Base-by-base conservation (phyloP, 192 early-diverging fungal genomes). In the Radiomyces spectabilis region DNA sequence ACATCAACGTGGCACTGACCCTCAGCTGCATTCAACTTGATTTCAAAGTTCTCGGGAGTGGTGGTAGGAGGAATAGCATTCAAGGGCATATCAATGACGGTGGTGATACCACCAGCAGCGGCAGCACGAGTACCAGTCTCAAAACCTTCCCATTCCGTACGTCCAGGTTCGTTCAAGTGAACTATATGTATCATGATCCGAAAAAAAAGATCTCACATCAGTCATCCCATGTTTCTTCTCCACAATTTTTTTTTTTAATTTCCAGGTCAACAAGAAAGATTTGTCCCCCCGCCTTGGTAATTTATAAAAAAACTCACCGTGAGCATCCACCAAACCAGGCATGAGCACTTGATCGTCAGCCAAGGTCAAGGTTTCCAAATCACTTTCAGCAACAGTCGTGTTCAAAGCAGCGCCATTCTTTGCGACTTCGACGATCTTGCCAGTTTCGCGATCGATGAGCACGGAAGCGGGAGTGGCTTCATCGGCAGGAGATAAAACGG, bases 41-140 rank as follows among this genome's bases (percentile, higher is more conserved):
- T 56, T 24, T 78, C 29, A 41, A 86, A 79, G 40, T 86, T 83
- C 19, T 65, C 73, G 15, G 80, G 80, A 1, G 82, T 88, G 38
- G 85, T 86, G 19, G 88, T 91, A 37, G 86, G 85, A n/a, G 88
- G 88, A 53, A 91, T 91, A 44, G 85, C 84, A 77, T 91, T 91
- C 54, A 91, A 76, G 16, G 88, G 88, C 88, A 91, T 91, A 52
- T 91, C 88, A 29, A 91, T 77, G 24, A 91, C 77, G 1, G 88
- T 88, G 0, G 86, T 91, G 25, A 85, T 80, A 56, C 88, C 88
- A 43, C 88, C 88, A 27, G 86, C 85, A n/a, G 86, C 86, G 31
- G 88, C 88, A 32, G 88, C 81, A 51, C 82, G 83, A 24, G 86
- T 86, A 33, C 85, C 88, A 2, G 82, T 91, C 45, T 75, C 80